Conservation (phyloP, 495 filamentous ascomycete species). For the Aspergillus biplanus region DNA sequence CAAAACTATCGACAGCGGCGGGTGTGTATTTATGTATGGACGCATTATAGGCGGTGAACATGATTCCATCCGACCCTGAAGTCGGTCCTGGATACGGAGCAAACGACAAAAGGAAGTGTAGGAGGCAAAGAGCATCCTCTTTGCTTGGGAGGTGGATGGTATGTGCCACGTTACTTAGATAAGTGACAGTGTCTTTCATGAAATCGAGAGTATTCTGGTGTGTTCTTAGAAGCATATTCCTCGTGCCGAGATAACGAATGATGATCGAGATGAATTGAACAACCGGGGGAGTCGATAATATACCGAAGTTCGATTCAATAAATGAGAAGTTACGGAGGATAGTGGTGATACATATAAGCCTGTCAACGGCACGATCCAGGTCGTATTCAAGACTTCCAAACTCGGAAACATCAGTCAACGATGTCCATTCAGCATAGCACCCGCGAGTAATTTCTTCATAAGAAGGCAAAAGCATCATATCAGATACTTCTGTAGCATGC, state of each 20-base stretch:
- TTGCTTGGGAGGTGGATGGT: constrained; percentile 80
- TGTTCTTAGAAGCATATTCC: constrained; percentile 81
- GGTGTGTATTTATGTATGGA: constrained; percentile 85
- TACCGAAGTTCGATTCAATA: constrained; percentile 69
- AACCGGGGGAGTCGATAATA: constrained; percentile 73
- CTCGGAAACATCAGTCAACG: constrained; percentile 67
- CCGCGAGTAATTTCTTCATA: constrained; percentile 89
- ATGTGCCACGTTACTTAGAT: constrained; percentile 84
- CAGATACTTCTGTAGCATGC: constrained; percentile 79
- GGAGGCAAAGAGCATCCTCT: constrained; percentile 83
- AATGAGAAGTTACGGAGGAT: constrained; percentile 94
- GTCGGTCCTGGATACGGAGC: constrained; percentile 69
- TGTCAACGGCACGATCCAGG: constrained; percentile 83
- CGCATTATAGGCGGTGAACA: constrained; percentile 82
- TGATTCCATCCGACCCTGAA: constrained; percentile 57
- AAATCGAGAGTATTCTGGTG: constrained; percentile 86
- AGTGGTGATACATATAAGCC: constrained; percentile 86
- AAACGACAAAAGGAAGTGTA: constrained; percentile 91
- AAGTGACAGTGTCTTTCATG: constrained; percentile 92
- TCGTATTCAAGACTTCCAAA: constrained; percentile 82
- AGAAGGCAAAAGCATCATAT: constrained; percentile 74
- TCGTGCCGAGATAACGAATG: constrained; percentile 86
- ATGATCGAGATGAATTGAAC: constrained; percentile 79
- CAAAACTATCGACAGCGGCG: constrained; percentile 83
- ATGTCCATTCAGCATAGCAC: constrained; percentile 69